Percentiles rank a stretch among this genome's conserved stretches.
Evolutionary conservation across 208 protist species (phyloP).

Genomic region (Trypanosoma cruzi): DNA sequence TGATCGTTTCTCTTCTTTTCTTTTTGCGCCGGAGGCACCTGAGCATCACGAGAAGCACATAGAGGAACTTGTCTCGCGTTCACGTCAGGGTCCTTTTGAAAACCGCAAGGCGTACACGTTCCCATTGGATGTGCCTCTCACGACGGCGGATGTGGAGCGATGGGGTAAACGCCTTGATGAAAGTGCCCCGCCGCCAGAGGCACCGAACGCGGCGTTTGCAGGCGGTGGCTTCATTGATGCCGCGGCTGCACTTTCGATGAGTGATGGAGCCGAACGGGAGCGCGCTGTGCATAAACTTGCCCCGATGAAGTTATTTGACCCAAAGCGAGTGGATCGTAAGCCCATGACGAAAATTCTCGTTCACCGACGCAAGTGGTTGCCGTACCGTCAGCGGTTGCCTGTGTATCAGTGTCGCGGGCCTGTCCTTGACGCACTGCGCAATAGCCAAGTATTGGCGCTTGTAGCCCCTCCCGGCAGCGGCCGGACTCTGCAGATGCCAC

Average conservation of each 20-base stretch:
- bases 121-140: conserved; percentile 72
- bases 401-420: conserved; percentile 74
- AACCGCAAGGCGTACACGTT: conserved; percentile 11
- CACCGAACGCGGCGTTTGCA: conserved; percentile 23
- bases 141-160: conserved; percentile 50
- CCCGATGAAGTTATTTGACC: conserved; percentile 62
- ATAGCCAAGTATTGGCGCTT: conserved; percentile 58
- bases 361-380: conserved; percentile 79
- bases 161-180: conserved; percentile 32
- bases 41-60: conserved; percentile 6
- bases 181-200: conserved; percentile 18
- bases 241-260: conserved; percentile 22
- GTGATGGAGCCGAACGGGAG: conserved; percentile 9
- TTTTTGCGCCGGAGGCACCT: background rate
- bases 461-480: conserved; percentile 62
- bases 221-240: conserved; percentile 32
- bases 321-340: conserved; percentile 38
- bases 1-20: background rate
- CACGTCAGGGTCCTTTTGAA: background rate
- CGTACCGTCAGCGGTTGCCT: conserved; percentile 79
- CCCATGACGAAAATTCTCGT: conserved; percentile 83
- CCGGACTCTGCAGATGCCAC: conserved; percentile 75
- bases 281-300: conserved; percentile 52
- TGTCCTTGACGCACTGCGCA: conserved; percentile 72
- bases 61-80: background rate